phyloP scores from a whole-genome alignment of 2,329 filamentous ascomycete species.

The Phialophora macrospora region DNA sequence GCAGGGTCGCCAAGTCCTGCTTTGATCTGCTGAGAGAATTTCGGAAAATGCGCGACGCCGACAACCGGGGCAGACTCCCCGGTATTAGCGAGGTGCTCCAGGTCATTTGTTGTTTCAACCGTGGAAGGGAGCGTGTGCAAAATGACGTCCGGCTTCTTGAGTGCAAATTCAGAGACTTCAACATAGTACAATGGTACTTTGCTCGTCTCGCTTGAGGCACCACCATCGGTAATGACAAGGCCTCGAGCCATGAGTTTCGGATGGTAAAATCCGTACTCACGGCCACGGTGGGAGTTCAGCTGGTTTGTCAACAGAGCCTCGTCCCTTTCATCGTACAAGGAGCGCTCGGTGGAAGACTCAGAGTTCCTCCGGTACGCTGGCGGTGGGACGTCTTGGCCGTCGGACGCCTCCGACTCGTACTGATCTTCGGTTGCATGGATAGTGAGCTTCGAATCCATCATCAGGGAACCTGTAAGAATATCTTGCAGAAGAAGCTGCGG shows the following conservation, averaged over 20 bases:
- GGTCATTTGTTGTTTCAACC: background rate
- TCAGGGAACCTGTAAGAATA: background rate
- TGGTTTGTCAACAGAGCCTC: background rate
- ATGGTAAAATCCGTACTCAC: conserved; percentile 21
- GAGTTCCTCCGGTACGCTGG: conserved; percentile 16
- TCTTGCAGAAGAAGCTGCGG: background rate
- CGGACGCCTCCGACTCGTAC: conserved; percentile 11
- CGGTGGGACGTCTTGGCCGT: conserved; percentile 6
- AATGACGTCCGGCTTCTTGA: conserved; percentile 20
- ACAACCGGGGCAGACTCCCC: conserved; percentile 13
- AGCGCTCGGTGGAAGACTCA: conserved; percentile 20
- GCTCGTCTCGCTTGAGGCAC: conserved; percentile 7
- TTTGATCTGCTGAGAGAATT: conserved; percentile 14
- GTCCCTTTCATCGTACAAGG: conserved; percentile 20
- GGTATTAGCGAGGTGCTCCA: conserved; percentile 10
- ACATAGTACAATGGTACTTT: conserved; percentile 20
- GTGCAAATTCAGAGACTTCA: conserved; percentile 16
- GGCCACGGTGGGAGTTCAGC: background rate
- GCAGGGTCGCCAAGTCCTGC: conserved; percentile 14
- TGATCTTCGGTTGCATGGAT: background rate
- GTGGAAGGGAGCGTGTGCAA: conserved; percentile 6
- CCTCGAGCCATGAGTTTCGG: conserved; percentile 10
- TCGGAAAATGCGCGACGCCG: conserved; percentile 15
- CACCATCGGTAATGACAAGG: conserved; percentile 12
- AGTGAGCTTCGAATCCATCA: conserved; percentile 11